Evolutionary conservation across 768 basidiomycete genomes (phyloP).

Genomic region (Macrolepiota dolichaula): DNA sequence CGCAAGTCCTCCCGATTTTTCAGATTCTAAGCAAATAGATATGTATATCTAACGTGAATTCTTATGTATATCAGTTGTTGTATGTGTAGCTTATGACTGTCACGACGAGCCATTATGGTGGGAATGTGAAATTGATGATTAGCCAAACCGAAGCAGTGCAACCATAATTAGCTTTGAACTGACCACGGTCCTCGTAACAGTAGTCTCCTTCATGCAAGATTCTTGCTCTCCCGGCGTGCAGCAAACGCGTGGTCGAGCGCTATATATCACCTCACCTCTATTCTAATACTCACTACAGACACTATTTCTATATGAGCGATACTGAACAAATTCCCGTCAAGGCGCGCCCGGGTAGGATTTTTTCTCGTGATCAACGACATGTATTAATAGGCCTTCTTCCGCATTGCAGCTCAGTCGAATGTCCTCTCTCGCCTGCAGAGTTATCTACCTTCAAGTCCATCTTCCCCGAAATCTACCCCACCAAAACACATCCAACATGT

Average conservation of each 20-base stretch:
- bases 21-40: not conserved
- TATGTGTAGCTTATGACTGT: not conserved
- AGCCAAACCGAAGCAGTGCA: not conserved
- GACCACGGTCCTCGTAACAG: not conserved
- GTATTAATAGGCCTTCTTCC: not conserved
- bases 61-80: not conserved
- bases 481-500: not conserved
- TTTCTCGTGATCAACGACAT: not conserved
- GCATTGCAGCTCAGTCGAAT: not conserved
- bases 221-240: not conserved
- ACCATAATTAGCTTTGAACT: not conserved
- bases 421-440: constrained; percentile 6
- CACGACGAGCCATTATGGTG: not conserved
- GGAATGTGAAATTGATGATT: not conserved
- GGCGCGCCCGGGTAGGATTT: constrained; percentile 2
- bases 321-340: not conserved
- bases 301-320: not conserved
- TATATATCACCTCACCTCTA: not conserved
- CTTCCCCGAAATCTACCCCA: not conserved
- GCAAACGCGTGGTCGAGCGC: constrained; percentile 7
- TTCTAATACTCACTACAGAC: not conserved
- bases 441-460: constrained; percentile 1
- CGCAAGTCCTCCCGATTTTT: constrained; percentile 8
- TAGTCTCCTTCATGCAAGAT: not conserved
- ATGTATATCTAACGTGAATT: not conserved